These are phyloP conservation scores for Cercospora citrullina DNA, from an alignment of 2,329 filamentous ascomycete genomes.

Conservation along the genomic window DNA sequence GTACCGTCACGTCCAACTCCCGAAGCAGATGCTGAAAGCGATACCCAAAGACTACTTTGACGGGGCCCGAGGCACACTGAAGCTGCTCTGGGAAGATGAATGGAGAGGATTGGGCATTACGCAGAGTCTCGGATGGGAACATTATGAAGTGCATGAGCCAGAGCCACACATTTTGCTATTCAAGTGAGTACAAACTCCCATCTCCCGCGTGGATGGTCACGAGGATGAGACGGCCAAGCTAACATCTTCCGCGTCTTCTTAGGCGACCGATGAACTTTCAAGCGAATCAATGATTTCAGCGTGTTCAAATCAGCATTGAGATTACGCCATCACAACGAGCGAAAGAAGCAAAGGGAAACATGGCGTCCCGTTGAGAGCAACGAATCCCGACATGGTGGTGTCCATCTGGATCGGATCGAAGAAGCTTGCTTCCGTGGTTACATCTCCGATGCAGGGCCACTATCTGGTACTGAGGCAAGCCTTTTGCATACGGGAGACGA, in stretches of 20 bases:
- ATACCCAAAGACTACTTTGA: constrained; percentile 97
- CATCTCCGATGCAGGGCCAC: background rate
- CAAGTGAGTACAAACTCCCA: constrained; percentile 66
- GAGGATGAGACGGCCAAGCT: background rate
- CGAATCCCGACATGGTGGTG: background rate
- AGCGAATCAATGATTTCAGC: constrained; percentile 12
- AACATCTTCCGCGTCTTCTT: background rate
- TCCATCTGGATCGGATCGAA: background rate
- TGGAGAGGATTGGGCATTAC: constrained; percentile 97
- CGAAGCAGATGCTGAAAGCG: constrained; percentile 96
- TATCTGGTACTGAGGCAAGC: background rate
- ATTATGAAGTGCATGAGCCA: constrained; percentile 98
- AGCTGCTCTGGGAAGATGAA: constrained; percentile 96
- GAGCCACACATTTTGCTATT: constrained; percentile 98
- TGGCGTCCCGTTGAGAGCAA: background rate
- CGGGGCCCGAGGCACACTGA: constrained; percentile 82
- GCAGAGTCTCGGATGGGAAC: constrained; percentile 98
- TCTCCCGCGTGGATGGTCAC: background rate
- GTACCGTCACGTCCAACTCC: constrained; percentile 96
- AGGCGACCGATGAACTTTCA: constrained; percentile 30
- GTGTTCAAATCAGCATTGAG: background rate
- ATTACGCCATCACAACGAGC: background rate
- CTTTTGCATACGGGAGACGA: background rate
- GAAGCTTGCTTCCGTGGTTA: background rate
- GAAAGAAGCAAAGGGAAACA: background rate